These are phyloP conservation scores for Cucumis sativus DNA, from an alignment of 306 rosid genomes.

Conservation along the genomic window DNA sequence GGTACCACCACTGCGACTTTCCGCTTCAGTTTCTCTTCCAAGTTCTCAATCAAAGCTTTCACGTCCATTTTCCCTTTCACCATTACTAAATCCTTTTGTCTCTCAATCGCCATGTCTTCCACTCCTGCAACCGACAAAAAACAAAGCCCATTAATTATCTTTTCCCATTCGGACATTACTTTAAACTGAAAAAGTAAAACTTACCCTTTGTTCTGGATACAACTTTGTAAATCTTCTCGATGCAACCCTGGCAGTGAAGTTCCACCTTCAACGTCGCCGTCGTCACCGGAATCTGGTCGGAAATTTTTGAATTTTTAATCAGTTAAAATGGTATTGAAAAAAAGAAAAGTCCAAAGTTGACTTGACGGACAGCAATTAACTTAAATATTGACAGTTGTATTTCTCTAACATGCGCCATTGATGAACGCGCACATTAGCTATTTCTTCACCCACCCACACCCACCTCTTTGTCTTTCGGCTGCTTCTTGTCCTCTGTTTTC, in stretches of 20 bases:
- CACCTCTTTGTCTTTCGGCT: constrained; percentile 47
- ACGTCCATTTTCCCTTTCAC: constrained; percentile 62
- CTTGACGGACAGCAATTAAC: not conserved
- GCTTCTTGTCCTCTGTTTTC: constrained; percentile 14
- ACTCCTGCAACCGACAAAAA: constrained; percentile 23
- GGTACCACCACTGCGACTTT: constrained; percentile 49
- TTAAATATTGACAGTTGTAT: not conserved
- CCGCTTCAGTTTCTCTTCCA: constrained; percentile 39
- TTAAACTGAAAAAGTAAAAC: not conserved
- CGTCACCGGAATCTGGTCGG: constrained; percentile 39
- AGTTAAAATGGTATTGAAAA: not conserved
- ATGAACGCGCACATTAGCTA: constrained; percentile 7
- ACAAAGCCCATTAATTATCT: not conserved
- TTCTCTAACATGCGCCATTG: not conserved
- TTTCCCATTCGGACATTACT: not conserved
- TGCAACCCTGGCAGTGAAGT: constrained; percentile 67
- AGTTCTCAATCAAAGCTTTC: constrained; percentile 25
- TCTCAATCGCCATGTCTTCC: constrained; percentile 31
- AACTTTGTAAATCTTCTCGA: constrained; percentile 24
- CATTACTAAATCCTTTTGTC: constrained; percentile 35
- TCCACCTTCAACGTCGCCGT: constrained; percentile 52
- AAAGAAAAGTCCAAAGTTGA: not conserved
- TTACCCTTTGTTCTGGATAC: constrained; percentile 45
- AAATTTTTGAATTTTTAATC: not conserved
- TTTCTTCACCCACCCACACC: not conserved